Evolutionary conservation across 164 flowering plant species (phyloP).

Genomic region (Umbellularia californica): DNA sequence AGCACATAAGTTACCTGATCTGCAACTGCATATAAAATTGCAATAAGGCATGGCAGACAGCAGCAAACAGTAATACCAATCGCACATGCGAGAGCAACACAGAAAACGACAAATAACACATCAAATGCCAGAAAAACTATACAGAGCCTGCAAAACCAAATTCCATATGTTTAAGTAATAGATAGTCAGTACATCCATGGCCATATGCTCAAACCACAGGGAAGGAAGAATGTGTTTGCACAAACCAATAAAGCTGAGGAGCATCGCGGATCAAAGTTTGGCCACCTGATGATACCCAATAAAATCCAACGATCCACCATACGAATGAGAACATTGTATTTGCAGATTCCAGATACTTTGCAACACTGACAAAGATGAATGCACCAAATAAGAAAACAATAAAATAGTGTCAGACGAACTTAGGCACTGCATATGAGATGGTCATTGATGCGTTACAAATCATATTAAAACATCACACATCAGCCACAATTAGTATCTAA

Average conservation of each 20-base stretch:
- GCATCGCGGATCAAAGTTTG: slow-evolving; percentile 45
- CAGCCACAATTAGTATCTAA: no score
- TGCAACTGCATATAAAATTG: slow-evolving; percentile 64
- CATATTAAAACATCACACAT: no score
- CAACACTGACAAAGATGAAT: slow-evolving; percentile 31
- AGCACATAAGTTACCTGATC: slow-evolving; percentile 48
- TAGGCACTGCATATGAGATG: not conserved
- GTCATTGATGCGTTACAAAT: not conserved
- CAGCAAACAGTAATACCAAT: slow-evolving; percentile 89
- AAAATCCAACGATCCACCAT: slow-evolving; percentile 91
- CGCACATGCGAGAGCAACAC: slow-evolving; percentile 71
- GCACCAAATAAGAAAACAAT: not conserved
- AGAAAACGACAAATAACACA: slow-evolving; percentile 70
- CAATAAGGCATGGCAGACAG: slow-evolving; percentile 82
- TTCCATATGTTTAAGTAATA: not conserved
- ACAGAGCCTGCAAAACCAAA: slow-evolving; percentile 64
- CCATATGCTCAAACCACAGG: slow-evolving; percentile 4
- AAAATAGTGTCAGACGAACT: not conserved
- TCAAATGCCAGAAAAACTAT: slow-evolving; percentile 68
- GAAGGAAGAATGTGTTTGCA: not conserved
- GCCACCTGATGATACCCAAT: slow-evolving; percentile 80
- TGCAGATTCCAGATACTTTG: slow-evolving; percentile 76
- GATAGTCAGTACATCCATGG: not conserved
- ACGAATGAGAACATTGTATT: slow-evolving; percentile 83
- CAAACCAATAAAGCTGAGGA: slow-evolving; percentile 79